These are phyloP conservation scores for Silybum marianum DNA, from an alignment of 129 eudicot species.

Conservation along the genomic window DNA sequence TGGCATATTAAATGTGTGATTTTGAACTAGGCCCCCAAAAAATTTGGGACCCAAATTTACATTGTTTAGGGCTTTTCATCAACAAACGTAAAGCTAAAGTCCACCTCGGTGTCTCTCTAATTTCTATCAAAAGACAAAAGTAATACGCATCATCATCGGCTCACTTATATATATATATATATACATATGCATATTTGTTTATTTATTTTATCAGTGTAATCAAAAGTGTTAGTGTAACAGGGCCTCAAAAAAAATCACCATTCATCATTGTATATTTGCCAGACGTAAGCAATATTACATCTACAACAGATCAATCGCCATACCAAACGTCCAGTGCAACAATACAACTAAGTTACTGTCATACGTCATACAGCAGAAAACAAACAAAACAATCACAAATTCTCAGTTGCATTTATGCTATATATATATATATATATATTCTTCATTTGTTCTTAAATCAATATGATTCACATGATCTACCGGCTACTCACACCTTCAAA, in stretches of 20 bases:
- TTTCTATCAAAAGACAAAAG: too few species aligned
- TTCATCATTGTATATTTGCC: neutral
- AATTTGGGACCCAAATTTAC: too few species aligned
- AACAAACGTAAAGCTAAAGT: too few species aligned
- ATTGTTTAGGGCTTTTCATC: too few species aligned
- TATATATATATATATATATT: neutral
- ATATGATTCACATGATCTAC: slow-evolving; percentile 6
- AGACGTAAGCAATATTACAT: neutral
- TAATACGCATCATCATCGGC: too few species aligned
- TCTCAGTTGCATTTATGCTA: neutral
- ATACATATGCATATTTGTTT: too few species aligned
- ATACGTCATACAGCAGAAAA: neutral
- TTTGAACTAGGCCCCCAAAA: too few species aligned
- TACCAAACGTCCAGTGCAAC: neutral
- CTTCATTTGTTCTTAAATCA: neutral
- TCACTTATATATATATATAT: too few species aligned
- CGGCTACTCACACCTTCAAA: slow-evolving; percentile 3
- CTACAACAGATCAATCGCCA: neutral
- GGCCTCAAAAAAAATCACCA: neutral
- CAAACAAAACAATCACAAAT: neutral
- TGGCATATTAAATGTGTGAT: too few species aligned
- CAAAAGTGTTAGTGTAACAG: too few species aligned
- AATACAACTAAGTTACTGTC: neutral
- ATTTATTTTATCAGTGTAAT: too few species aligned
- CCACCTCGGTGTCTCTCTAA: too few species aligned